Base-by-base conservation (phyloP, 306 rosid genomes). In the Dalbergia cochinchinensis region DNA sequence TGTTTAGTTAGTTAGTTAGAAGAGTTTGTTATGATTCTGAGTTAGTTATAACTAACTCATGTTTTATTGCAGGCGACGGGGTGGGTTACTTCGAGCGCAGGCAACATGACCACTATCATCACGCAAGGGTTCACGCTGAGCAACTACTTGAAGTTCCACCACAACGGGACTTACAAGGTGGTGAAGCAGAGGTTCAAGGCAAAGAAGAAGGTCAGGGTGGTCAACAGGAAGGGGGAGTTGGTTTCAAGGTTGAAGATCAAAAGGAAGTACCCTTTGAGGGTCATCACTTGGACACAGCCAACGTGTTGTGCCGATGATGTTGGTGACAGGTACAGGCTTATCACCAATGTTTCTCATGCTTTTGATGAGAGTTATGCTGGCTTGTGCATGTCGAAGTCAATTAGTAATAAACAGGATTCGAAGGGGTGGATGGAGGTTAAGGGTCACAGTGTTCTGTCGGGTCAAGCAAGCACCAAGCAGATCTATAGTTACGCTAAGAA, bases 381-480 rank as follows among this genome's bases (percentile, higher is more conserved):
- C 3, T 73, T 73, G 6, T 47, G 75, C 4, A 45, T 53, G 1
- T 5, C 18, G 14, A 89, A 66, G 13, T 58, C 53, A 6, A 34
- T 88, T 31, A 16, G 13, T 59, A 90, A 90, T 68, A 8, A 4
- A 1, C 98, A 93, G 84, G 86, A 83, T 64, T 91, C 90, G 0
- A 69, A 31, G 3, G 98, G 98, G 8, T 93, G 98, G 98, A 91
- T 91, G 87, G 85, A 83, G 80, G 94, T 93, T 11, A 74, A 80
- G 89, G 98, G 80, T 73, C 97, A 93, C 72, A 78, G 87, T 44
- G 97, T 93, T 65, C 71, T 91, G 3, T 74, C 86, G 7, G 98
- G 98, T 39, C 58, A 61, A 6, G 94, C 89, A 4, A 62, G 54
- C 11, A 93, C 97, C 2, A 7, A 3, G 19, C 98, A 91, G 74